Conservation (phyloP, 139 green algal species). For the Limnomonas spitsbergensis region DNA sequence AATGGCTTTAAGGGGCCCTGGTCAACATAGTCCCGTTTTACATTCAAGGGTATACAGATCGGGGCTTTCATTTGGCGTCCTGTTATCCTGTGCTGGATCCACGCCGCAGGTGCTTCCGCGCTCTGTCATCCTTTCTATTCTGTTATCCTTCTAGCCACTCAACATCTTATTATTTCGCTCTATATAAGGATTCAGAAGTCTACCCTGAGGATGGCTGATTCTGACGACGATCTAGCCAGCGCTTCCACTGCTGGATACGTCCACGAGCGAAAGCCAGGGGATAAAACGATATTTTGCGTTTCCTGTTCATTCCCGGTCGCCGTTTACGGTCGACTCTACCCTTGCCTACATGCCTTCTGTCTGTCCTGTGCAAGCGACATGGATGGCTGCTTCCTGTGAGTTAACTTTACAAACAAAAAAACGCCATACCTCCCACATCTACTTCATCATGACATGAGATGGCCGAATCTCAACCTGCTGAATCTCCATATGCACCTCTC, state of each 20-base stretch:
- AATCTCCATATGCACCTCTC: neutral
- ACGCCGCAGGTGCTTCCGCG: too few species aligned
- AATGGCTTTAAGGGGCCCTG: too few species aligned
- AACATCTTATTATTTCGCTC: too few species aligned
- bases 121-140: too few species aligned
- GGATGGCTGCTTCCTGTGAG: slow-evolving; percentile 67
- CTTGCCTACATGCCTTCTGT: slow-evolving; percentile 76
- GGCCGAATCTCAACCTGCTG: neutral
- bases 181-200: too few species aligned
- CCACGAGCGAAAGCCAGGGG: slow-evolving; percentile 10
- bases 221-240: neutral
- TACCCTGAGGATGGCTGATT: neutral
- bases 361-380: slow-evolving; percentile 67
- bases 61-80: too few species aligned
- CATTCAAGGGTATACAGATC: too few species aligned
- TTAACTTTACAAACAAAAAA: too few species aligned
- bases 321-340: slow-evolving; percentile 66
- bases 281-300: slow-evolving; percentile 64
- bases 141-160: too few species aligned
- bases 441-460: neutral
- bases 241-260: slow-evolving; percentile 1
- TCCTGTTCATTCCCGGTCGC: slow-evolving; percentile 65
- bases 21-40: too few species aligned
- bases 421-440: neutral
- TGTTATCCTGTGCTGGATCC: too few species aligned